These are phyloP conservation scores for Mucor piriformis DNA, from an alignment of 371 early-diverging fungal genomes.

Conservation along the genomic window DNA sequence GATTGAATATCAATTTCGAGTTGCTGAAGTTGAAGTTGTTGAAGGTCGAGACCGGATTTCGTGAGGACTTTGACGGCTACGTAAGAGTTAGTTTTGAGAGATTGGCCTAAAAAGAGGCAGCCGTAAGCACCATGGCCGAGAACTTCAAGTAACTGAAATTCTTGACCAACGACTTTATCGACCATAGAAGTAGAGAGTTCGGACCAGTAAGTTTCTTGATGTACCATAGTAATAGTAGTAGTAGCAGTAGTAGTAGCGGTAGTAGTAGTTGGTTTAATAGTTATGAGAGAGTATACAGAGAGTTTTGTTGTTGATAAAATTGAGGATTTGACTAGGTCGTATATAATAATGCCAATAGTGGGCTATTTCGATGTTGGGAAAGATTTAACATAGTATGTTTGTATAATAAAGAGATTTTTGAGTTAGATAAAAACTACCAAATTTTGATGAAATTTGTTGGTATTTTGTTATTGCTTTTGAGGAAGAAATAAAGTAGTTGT, in stretches of 20 bases:
- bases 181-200: slow-evolving; percentile 34
- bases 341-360: slow-evolving; percentile 15
- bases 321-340: slow-evolving; percentile 14
- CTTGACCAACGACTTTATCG: slow-evolving; percentile 31
- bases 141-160: slow-evolving; percentile 56
- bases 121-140: slow-evolving; percentile 69
- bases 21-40: slow-evolving; percentile 68
- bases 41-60: slow-evolving; percentile 62
- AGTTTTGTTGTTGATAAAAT: neutral
- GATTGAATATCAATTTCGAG: slow-evolving; percentile 78
- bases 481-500: slow-evolving; percentile 7
- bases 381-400: slow-evolving; percentile 20
- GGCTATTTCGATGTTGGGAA: slow-evolving; percentile 14
- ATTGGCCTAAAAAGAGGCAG: slow-evolving; percentile 61
- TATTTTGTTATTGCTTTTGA: slow-evolving; percentile 14
- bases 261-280: neutral
- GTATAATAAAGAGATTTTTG: slow-evolving; percentile 12
- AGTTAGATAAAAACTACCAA: slow-evolving; percentile 8
- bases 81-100: slow-evolving; percentile 42
- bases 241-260: slow-evolving; percentile 5
- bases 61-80: slow-evolving; percentile 76
- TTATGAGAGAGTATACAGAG: neutral
- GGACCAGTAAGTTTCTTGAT: slow-evolving; percentile 35
- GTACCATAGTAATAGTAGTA: slow-evolving; percentile 5
- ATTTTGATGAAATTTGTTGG: slow-evolving; percentile 3